These are phyloP conservation scores for Mycena belliarum DNA, from an alignment of 768 basidiomycete genomes.

Conservation along the genomic window DNA sequence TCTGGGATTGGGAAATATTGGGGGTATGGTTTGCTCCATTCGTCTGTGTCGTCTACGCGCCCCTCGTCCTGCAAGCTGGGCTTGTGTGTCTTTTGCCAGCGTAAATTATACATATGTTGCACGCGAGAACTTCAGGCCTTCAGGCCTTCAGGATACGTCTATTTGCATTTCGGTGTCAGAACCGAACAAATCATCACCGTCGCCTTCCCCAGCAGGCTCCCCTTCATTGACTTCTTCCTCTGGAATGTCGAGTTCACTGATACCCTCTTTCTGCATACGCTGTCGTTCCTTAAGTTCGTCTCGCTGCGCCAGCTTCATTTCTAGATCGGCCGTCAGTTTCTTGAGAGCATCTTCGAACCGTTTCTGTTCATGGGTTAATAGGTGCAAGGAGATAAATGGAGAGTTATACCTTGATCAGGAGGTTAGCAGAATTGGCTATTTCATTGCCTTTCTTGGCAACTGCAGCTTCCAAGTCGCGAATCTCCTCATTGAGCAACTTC, in stretches of 20 bases:
- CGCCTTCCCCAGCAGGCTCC: slow-evolving; percentile 32
- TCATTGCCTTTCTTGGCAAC: slow-evolving; percentile 84
- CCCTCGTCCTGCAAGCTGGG: slow-evolving; percentile 71
- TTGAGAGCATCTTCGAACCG: slow-evolving; percentile 92
- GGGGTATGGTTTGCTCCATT: slow-evolving; percentile 85
- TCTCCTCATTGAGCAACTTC: slow-evolving; percentile 85
- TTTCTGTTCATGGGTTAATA: slow-evolving; percentile 48
- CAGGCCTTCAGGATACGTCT: slow-evolving; percentile 28
- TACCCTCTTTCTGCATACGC: slow-evolving; percentile 70
- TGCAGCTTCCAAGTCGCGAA: slow-evolving; percentile 84
- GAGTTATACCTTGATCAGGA: slow-evolving; percentile 75
- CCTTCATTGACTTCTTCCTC: slow-evolving; percentile 29
- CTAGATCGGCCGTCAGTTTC: slow-evolving; percentile 84
- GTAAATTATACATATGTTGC: slow-evolving; percentile 17
- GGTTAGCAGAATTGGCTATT: slow-evolving; percentile 81
- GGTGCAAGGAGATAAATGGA: background rate
- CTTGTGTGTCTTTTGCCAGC: slow-evolving; percentile 50
- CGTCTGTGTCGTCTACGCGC: slow-evolving; percentile 75
- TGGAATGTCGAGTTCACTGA: slow-evolving; percentile 40
- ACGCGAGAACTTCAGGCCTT: background rate
- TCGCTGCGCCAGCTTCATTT: slow-evolving; percentile 78
- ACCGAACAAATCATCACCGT: slow-evolving; percentile 47
- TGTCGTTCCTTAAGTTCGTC: slow-evolving; percentile 81
- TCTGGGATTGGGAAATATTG: slow-evolving; percentile 80
- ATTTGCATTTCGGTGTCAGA: slow-evolving; percentile 44